Conservation (phyloP, 1,139 yeast species). For the Eremothecium coryli region DNA sequence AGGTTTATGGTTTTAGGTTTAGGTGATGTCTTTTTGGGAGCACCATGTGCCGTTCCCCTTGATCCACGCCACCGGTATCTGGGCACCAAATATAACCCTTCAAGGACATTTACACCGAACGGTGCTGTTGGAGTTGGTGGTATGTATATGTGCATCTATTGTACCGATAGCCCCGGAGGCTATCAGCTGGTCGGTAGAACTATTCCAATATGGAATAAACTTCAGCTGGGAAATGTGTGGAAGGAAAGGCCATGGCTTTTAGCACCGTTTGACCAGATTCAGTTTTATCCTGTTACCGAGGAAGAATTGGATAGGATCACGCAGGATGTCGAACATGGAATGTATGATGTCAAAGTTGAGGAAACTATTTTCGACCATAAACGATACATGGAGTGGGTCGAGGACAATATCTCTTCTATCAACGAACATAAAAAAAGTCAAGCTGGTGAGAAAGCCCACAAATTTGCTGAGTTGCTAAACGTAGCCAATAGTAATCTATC, state of each 20-base stretch:
- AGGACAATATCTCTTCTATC: constrained; percentile 62
- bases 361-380: constrained; percentile 78
- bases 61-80: constrained; percentile 91
- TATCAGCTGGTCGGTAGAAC: constrained; percentile 95
- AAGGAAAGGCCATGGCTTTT: constrained; percentile 76
- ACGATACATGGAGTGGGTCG: constrained; percentile 69
- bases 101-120: constrained; percentile 90
- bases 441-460: constrained; percentile 72
- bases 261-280: constrained; percentile 86
- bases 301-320: constrained; percentile 63
- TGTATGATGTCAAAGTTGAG: constrained; percentile 61
- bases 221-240: constrained; percentile 62
- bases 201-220: constrained; percentile 94
- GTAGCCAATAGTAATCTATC: constrained; percentile 72
- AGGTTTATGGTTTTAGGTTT: constrained; percentile 85
- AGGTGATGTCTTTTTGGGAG: constrained; percentile 95
- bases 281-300: constrained; percentile 85
- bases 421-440: constrained; percentile 58
- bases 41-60: constrained; percentile 96
- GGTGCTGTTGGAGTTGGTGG: constrained; percentile 98
- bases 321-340: constrained; percentile 74
- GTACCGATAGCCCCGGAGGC: constrained; percentile 98
- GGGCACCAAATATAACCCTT: constrained; percentile 93
- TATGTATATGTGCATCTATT: constrained; percentile 95
- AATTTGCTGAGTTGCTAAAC: constrained; percentile 74